phyloP scores from a whole-genome alignment of 768 basidiomycete genomes.

The Podaxis sp. region DNA sequence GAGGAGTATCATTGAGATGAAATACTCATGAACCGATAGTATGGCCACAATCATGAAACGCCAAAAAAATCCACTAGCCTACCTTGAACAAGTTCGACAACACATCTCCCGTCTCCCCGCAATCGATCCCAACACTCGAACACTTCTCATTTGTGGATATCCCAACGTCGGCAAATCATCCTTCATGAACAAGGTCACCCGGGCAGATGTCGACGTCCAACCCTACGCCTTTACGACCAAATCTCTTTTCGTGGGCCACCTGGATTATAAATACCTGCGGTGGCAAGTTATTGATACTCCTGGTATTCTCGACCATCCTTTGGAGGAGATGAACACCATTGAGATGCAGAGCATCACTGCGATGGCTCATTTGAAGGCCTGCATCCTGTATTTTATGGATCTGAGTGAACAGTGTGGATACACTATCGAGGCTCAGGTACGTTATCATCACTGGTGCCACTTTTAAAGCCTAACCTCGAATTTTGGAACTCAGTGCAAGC shows the following conservation, averaged over 20 bases:
- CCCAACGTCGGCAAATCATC: conserved; percentile 99
- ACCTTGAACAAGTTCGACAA: conserved; percentile 98
- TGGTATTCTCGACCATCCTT: conserved; percentile 93
- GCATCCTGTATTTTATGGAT: conserved; percentile 98
- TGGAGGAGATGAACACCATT: conserved; percentile 99
- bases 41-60: conserved; percentile 99
- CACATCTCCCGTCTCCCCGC: conserved; percentile 98
- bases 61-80: conserved; percentile 97
- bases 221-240: conserved; percentile 99
- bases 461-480: not conserved
- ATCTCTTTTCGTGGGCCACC: conserved; percentile 95
- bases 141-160: conserved; percentile 96
- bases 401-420: conserved; percentile 98
- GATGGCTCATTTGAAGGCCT: conserved; percentile 90
- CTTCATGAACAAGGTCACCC: conserved; percentile 99
- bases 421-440: conserved; percentile 90
- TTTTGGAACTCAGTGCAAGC: conserved; percentile 66
- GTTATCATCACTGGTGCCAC: conserved; percentile 15
- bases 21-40: conserved; percentile 31
- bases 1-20: not conserved
- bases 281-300: conserved; percentile 99
- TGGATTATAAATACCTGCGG: conserved; percentile 98
- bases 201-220: conserved; percentile 98
- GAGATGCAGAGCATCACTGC: conserved; percentile 99
- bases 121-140: conserved; percentile 97